phyloP scores from a whole-genome alignment of 192 early-diverging fungal species.

The Chytriomyces sp. region DNA sequence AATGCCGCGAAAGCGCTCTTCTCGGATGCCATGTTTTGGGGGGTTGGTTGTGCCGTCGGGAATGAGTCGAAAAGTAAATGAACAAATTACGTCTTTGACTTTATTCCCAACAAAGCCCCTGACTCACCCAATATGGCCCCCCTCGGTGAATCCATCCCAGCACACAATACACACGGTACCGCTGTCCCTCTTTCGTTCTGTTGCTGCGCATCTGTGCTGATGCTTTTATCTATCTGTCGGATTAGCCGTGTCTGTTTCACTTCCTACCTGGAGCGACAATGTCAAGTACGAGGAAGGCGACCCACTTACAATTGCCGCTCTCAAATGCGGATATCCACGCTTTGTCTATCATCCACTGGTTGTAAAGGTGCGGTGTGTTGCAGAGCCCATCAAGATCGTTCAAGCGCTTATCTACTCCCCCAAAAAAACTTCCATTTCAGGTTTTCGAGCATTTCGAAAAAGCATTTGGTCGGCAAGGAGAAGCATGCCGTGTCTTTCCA shows the following conservation, averaged over 20 bases:
- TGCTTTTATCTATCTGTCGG: slow-evolving; percentile 15
- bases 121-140: not conserved
- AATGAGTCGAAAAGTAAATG: too few relatives aligned
- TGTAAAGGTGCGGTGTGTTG: slow-evolving; percentile 57
- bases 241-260: slow-evolving; percentile 84
- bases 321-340: slow-evolving; percentile 90
- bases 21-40: too few relatives aligned
- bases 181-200: slow-evolving; percentile 57
- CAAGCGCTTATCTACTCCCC: not conserved
- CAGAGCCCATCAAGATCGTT: not conserved
- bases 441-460: slow-evolving; percentile 44
- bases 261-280: slow-evolving; percentile 90
- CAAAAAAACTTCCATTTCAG: slow-evolving; percentile 14
- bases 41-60: too few relatives aligned
- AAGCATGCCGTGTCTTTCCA: slow-evolving; percentile 78
- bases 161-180: slow-evolving; percentile 19
- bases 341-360: slow-evolving; percentile 84
- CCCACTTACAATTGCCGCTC: slow-evolving; percentile 65
- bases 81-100: too few relatives aligned
- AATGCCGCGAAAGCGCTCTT: too few relatives aligned
- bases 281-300: slow-evolving; percentile 90
- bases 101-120: too few relatives aligned
- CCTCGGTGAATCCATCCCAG: slow-evolving; percentile 77
- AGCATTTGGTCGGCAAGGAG: slow-evolving; percentile 61
- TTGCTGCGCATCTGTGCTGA: too few relatives aligned